Evolutionary conservation across 1,284 basidiomycete species (phyloP), one percentile per base, ranked within the genome.

Genomic region (Ceratobasidium theobromae): DNA sequence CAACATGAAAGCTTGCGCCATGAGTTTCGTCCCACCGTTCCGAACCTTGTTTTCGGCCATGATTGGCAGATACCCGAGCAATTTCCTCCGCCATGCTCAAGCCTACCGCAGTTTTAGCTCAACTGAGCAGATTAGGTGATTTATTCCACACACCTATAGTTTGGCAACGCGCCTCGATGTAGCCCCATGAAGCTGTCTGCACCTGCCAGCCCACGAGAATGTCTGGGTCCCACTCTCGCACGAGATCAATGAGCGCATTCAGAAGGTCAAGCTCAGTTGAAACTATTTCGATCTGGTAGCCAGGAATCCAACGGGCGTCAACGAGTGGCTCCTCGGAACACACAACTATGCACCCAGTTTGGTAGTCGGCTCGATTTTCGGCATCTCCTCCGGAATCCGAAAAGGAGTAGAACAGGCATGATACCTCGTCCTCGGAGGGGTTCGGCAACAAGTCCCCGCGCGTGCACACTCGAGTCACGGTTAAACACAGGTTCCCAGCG

Each of bases 201-300:
- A 97, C 82, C 71, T 99, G 95, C 91, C 93, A 98, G 8, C 96
- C 96, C 0, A 86, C 83, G 1, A 99, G 74, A 46, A 98, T 88
- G 74, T 99, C 96, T 0, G 96, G 96, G 76, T 99, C 94, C 72
- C 91, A 79, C 0, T 86, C 83, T 25, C 86, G 76, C 1, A 97
- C 84, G 23, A 87, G 77, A 72, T 98, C 93, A 30, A 93, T 80
- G 6, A 95, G 73, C 49, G 79, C 79, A 71, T 96, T 95, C 67
- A 98, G 79, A 16, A 98, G 77, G 30, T 95, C 94, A 11, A 95
- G 78, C 77, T 99, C 95, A 52, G 76, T 82, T 0, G 84, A 77
- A 14, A 92, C 86, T 9, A 81, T 74, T 57, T 89, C 83, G 18
- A 35, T 62, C 38, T 27, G 32, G 30, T 40, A 41, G 8, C 38